Base-by-base conservation (phyloP, 1,139 yeast genomes). In the Yamadazyma dushanensis region DNA sequence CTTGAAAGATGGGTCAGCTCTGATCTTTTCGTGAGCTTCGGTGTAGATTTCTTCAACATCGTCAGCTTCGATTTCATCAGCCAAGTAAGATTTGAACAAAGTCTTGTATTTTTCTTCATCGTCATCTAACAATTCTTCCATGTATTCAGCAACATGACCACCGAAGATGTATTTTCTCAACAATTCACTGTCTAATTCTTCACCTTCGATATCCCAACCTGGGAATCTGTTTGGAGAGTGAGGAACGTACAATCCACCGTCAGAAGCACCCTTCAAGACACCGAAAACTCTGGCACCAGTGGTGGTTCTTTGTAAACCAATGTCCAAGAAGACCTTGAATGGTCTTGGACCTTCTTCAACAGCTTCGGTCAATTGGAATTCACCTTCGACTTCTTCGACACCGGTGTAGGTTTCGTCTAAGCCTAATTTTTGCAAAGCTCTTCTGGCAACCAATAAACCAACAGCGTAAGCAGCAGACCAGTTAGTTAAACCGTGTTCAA, bases 201-300 rank as follows among this genome's bases (percentile, higher is more conserved):
- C 96, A 61, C 85, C 68, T 80, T 92, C 99, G 63, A 90, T 86
- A 76, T 92, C 99, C 95, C 92, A 92, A 78, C 98, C 99, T 75
- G 99, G 99, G 96, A 90, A 92, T 85, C 98, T 90, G 83, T 90
- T 90, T 67, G 96, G 86, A 59, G 96, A 88, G 90, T 92, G 99
- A 57, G 99, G 99, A 68, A 92, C 80, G 90, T 86, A 88, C 65
- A 92, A 80, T 64, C 99, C 99, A 86, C 98, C 99, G 72, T 92
- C 99, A 51, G 97, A 90, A 67, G 98, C 98, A 86, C 99, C 99
- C 85, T 92, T 92, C 70, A 94, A 80, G 67, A 90, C 97, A 86
- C 97, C 99, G 64, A 92, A 92, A 70, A 92, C 81, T 77, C 96
- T 88, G 69, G 97, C 97, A 88, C 99, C 99, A 63, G 97, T 90